phyloP scores from a whole-genome alignment of 2,329 filamentous ascomycete genomes.

The Xenoacremonium recifei region DNA sequence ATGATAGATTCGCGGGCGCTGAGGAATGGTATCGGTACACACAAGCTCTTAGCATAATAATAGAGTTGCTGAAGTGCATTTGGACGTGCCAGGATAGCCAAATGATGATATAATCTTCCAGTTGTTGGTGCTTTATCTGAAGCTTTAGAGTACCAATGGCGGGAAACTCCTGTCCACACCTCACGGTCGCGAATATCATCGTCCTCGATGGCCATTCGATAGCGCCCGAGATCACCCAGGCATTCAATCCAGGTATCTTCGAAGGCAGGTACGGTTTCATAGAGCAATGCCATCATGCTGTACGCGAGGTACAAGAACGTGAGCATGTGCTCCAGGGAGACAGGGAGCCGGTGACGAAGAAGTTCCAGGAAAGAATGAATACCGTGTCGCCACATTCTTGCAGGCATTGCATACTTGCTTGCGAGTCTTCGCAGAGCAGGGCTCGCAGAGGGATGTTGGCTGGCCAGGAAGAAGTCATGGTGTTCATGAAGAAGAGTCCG shows the following conservation, averaged over 20 bases:
- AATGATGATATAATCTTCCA: conserved; percentile 82
- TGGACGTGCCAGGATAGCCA: conserved; percentile 74
- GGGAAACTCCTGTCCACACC: conserved; percentile 76
- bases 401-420: conserved; percentile 85
- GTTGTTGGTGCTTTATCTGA: conserved; percentile 73
- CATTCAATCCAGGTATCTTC: conserved; percentile 94
- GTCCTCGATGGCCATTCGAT: conserved; percentile 88
- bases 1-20: conserved; percentile 69
- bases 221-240: conserved; percentile 79
- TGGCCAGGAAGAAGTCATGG: conserved; percentile 83
- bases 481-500: conserved; percentile 79
- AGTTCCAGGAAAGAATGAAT: conserved; percentile 85
- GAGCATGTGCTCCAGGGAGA: conserved; percentile 83
- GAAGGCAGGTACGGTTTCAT: conserved; percentile 81
- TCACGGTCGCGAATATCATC: conserved; percentile 73
- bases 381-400: conserved; percentile 89
- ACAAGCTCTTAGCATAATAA: conserved; percentile 70
- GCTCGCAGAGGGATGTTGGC: conserved; percentile 78
- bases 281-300: conserved; percentile 81
- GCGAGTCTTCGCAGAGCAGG: conserved; percentile 66
- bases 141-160: conserved; percentile 82
- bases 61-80: conserved; percentile 70
- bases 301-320: conserved; percentile 88
- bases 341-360: conserved; percentile 70
- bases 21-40: conserved; percentile 63